Evolutionary conservation across 1,284 basidiomycete genomes (phyloP).

Genomic region (Tilletia indica): DNA sequence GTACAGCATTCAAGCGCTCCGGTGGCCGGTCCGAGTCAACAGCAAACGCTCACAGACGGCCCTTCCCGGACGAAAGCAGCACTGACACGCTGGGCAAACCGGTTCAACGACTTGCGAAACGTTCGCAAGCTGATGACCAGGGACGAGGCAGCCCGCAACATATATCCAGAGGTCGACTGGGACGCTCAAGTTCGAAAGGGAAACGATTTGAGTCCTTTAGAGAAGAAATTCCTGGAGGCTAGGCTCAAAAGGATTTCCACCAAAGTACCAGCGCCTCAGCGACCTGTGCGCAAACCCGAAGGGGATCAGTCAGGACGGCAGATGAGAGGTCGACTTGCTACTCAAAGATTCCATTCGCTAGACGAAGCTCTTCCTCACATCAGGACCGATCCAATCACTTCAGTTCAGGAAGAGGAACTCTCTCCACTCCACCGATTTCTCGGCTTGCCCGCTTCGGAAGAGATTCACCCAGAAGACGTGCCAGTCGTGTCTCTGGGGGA

Average conservation of each 20-base stretch:
- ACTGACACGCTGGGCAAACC: conserved; percentile 36
- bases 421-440: conserved; percentile 33
- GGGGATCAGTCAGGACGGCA: background rate
- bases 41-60: conserved; percentile 24
- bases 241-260: background rate
- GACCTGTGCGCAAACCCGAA: conserved; percentile 26
- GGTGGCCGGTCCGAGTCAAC: background rate
- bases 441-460: conserved; percentile 37
- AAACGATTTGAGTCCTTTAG: background rate
- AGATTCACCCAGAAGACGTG: conserved; percentile 52
- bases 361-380: background rate
- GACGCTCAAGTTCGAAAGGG: conserved; percentile 36
- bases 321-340: background rate
- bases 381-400: background rate
- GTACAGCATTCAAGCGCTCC: too few relatives aligned
- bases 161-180: conserved; percentile 47
- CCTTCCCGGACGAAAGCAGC: background rate
- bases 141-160: conserved; percentile 32
- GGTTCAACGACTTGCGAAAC: conserved; percentile 38
- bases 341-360: background rate
- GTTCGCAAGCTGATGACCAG: conserved; percentile 31
- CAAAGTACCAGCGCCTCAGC: background rate
- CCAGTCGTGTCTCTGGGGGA: conserved; percentile 54
- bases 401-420: conserved; percentile 24
- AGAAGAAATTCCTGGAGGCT: conserved; percentile 9